A percentile compares a stretch with the other conserved stretches of the same genome.
phyloP scores from a whole-genome alignment of 257 asterid genomes.

The Nicotiana tabacum region DNA sequence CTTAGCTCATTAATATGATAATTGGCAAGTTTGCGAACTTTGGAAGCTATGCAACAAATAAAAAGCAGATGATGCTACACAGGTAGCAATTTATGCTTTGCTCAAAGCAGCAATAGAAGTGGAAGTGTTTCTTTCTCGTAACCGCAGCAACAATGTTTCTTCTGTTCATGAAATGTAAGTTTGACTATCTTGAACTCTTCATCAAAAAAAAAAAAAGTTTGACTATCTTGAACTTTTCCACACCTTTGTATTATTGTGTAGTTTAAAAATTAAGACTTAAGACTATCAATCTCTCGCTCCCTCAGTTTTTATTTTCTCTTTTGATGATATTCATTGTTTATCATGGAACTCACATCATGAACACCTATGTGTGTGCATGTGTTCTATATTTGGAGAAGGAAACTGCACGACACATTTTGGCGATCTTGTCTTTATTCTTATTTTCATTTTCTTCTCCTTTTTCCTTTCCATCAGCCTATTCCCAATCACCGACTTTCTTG shows the following conservation, averaged over 20 bases:
- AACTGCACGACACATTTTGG: background rate
- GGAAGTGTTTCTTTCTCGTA: constrained; percentile 64
- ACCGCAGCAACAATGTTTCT: constrained; percentile 57
- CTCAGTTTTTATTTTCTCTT: background rate
- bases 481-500: constrained; percentile 41
- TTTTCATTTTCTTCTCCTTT: constrained; percentile 18
- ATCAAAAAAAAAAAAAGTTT: constrained; percentile 17
- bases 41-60: constrained; percentile 6
- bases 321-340: background rate
- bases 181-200: constrained; percentile 5
- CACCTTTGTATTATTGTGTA: background rate
- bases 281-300: background rate
- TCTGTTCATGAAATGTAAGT: constrained; percentile 63
- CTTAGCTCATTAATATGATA: background rate
- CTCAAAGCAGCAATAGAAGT: constrained; percentile 63
- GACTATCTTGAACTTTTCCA: background rate
- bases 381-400: background rate
- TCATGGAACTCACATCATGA: background rate
- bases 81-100: constrained; percentile 73
- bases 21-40: background rate
- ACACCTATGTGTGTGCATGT: background rate
- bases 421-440: background rate
- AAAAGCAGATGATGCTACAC: constrained; percentile 13
- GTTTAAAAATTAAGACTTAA: background rate
- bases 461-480: constrained; percentile 48